Evolutionary conservation across 345 rosid genomes (phyloP).

Genomic region (Eucalyptus dawsonii): DNA sequence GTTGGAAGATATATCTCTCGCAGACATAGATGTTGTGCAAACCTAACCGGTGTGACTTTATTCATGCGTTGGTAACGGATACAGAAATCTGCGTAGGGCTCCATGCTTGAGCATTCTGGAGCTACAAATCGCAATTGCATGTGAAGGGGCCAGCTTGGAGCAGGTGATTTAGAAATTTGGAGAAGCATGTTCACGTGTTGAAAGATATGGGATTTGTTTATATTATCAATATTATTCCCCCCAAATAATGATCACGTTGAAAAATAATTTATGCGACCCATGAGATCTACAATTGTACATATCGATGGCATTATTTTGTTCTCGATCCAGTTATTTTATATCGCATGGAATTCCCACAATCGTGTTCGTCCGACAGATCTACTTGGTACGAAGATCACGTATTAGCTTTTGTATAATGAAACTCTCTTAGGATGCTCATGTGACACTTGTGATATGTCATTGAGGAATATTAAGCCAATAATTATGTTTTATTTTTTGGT

Average conservation of each 20-base stretch:
- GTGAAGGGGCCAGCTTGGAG: not conserved
- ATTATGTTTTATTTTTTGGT: not conserved
- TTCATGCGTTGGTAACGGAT: not conserved
- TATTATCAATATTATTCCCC: not conserved
- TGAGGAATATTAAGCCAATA: not conserved
- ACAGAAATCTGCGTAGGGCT: not conserved
- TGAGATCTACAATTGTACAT: not conserved
- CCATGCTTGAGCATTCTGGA: not conserved
- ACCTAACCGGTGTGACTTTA: not conserved
- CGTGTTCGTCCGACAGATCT: not conserved
- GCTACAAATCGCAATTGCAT: not conserved
- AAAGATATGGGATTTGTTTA: not conserved
- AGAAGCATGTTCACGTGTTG: not conserved
- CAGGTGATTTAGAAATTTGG: not conserved
- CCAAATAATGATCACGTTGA: not conserved
- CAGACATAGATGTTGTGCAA: not conserved
- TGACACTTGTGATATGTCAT: not conserved
- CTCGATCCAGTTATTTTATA: not conserved
- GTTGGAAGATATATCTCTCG: not conserved
- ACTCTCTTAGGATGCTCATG: not conserved
- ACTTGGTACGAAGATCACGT: not conserved
- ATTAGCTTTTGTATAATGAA: not conserved
- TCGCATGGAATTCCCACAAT: not conserved
- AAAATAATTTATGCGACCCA: not conserved
- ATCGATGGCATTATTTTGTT: not conserved